Conservation (phyloP, 1,139 yeast species). For the Magnusiomyces ingens region DNA sequence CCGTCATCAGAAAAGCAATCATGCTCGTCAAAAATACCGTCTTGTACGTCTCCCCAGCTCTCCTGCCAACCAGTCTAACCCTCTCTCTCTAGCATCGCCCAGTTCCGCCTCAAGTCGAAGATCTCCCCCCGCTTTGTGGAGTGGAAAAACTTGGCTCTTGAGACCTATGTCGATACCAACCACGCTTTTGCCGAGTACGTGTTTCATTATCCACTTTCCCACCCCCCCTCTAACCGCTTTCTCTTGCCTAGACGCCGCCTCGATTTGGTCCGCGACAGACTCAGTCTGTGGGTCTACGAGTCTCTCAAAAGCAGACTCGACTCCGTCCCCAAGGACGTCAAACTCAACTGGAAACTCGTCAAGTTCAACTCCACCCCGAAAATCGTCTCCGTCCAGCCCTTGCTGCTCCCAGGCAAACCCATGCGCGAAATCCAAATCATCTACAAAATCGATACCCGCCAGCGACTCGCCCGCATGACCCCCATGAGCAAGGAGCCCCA, state of each 20-base stretch:
- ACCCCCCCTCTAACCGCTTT: constrained; percentile 23
- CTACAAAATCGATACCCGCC: constrained; percentile 70
- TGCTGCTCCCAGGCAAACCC: constrained; percentile 53
- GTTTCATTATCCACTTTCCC: neutral
- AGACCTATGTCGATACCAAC: constrained; percentile 57
- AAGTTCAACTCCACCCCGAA: constrained; percentile 68
- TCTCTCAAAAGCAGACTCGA: constrained; percentile 46
- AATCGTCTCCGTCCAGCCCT: constrained; percentile 62
- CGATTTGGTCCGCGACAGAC: constrained; percentile 38
- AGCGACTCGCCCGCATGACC: constrained; percentile 49
- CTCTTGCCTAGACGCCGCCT: constrained; percentile 33
- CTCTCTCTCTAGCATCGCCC: constrained; percentile 43
- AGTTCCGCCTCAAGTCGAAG: constrained; percentile 57
- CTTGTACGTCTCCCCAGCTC: constrained; percentile 20
- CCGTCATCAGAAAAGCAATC: constrained; percentile 45
- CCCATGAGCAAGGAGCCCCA: constrained; percentile 34
- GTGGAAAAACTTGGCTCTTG: constrained; percentile 71
- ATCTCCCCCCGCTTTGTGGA: constrained; percentile 56
- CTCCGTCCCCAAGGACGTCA: constrained; percentile 51
- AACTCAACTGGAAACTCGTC: constrained; percentile 69
- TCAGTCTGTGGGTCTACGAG: constrained; percentile 57
- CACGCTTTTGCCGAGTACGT: constrained; percentile 51
- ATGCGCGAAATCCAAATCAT: constrained; percentile 65
- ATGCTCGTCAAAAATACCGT: constrained; percentile 55
- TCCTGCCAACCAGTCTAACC: constrained; percentile 9